These are phyloP conservation scores for Paraphaeosphaeria sporulosa DNA, from an alignment of 2,329 filamentous ascomycete species.

Conservation along the genomic window DNA sequence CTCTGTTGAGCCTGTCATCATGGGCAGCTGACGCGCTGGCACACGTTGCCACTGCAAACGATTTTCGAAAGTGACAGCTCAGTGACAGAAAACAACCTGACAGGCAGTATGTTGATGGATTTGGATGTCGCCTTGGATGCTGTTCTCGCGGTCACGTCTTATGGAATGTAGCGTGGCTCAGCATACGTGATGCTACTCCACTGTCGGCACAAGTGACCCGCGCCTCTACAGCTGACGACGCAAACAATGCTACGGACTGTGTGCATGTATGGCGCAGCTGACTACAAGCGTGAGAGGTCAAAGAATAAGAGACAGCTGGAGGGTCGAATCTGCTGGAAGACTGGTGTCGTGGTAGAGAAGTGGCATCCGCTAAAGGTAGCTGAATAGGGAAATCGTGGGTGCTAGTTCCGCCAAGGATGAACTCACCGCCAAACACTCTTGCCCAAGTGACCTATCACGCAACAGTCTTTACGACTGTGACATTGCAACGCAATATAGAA, in stretches of 20 bases:
- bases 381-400: constrained; percentile 19
- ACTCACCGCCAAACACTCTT: constrained; percentile 8
- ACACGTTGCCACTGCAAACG: neutral
- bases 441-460: too few species aligned
- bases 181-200: constrained; percentile 19
- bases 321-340: constrained; percentile 17
- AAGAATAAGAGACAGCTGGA: neutral
- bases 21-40: constrained; percentile 11
- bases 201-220: constrained; percentile 10
- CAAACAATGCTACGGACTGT: constrained; percentile 19
- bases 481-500: too few species aligned
- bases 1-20: constrained; percentile 28
- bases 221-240: constrained; percentile 20
- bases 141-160: neutral
- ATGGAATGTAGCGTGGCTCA: constrained; percentile 23
- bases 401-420: constrained; percentile 10
- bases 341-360: constrained; percentile 17
- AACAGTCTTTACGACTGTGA: neutral
- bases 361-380: constrained; percentile 6
- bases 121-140: neutral
- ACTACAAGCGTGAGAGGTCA: neutral
- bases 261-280: neutral
- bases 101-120: too few species aligned
- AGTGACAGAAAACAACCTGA: neutral
- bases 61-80: neutral